Percentiles rank a stretch among this genome's conserved stretches.
Conservation (phyloP, 768 basidiomycete species). For the Boletus rubroflammeus region DNA sequence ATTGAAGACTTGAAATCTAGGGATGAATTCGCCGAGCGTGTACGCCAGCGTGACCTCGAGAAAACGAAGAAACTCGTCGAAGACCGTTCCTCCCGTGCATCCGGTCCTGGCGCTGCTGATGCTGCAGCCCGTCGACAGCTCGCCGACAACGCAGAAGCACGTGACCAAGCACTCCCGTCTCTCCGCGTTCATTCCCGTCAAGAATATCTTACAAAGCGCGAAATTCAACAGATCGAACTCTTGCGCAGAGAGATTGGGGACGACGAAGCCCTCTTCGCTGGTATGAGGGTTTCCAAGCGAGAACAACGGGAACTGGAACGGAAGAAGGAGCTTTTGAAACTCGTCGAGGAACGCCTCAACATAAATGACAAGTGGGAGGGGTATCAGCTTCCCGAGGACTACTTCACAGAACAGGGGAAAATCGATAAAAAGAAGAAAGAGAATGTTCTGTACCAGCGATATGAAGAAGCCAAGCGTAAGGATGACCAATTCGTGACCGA, state of each 20-base stretch:
- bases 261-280: constrained; percentile 84
- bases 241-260: constrained; percentile 91
- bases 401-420: constrained; percentile 97
- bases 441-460: constrained; percentile 87
- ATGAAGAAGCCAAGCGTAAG: constrained; percentile 88
- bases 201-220: constrained; percentile 94
- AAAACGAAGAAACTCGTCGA: constrained; percentile 88
- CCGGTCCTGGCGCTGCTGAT: constrained; percentile 70
- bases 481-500: constrained; percentile 96
- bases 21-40: constrained; percentile 90
- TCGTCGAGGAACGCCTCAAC: constrained; percentile 91
- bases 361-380: constrained; percentile 97
- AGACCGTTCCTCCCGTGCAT: constrained; percentile 78
- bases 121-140: constrained; percentile 76
- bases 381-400: constrained; percentile 95
- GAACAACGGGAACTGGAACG: constrained; percentile 79
- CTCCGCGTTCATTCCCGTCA: constrained; percentile 88
- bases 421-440: constrained; percentile 97
- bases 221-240: constrained; percentile 93
- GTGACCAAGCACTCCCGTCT: constrained; percentile 54
- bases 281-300: constrained; percentile 85
- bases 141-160: constrained; percentile 71
- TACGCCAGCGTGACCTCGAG: constrained; percentile 78
- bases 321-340: constrained; percentile 87
- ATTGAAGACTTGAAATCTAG: constrained; percentile 78